Evolutionary conservation across 495 filamentous ascomycete genomes (phyloP), one percentile per base, ranked within the genome.

Genomic region (Aspergillus taichungensis): DNA sequence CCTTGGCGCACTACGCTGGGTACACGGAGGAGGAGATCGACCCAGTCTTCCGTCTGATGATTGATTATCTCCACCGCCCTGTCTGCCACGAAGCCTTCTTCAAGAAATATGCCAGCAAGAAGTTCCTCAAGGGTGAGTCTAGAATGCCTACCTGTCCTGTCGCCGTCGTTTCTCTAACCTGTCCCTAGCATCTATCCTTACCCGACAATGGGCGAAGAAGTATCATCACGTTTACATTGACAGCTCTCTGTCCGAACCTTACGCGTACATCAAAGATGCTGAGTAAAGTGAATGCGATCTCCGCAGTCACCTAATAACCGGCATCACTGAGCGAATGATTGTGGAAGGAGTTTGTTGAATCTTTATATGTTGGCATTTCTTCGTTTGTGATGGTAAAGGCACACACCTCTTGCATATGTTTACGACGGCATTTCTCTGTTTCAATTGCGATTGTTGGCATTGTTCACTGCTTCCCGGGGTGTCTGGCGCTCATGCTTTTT

Each of bases 21-120:
- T 98, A 97, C 57, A 80, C 79, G 6, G 90, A 97, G 63, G 81
- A 87, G 28, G 86, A 97, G 60, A 88, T 98, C 49, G 77, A 88
- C 55, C 91, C 94, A 6, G 88, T 96, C 39, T 88, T 94, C 66
- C 76, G 80, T 53, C 71, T 96, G 39, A 96, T 98, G 91, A 77
- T 98, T 45, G 88, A 97, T 59, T 97, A 97, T 58, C 80, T 97
- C 30, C 83, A 81, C 45, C 78, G 82, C 7, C 92, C 94, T 29
- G 87, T 95, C 36, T 75, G 76, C 33, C 92, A 97, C 54, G 88
- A 96, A 64, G 92, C 94, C 12, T 97, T 98, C 77, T 97, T 94
- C 76, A 92, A 91, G 76, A 98, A 98, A 63, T 98, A 98, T 59
- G 92, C 94, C 11, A 92, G 88, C 77, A 97, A 96, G 73, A 94